Base-by-base conservation (phyloP, 1,284 basidiomycete genomes). In the Tremellales sp. region DNA sequence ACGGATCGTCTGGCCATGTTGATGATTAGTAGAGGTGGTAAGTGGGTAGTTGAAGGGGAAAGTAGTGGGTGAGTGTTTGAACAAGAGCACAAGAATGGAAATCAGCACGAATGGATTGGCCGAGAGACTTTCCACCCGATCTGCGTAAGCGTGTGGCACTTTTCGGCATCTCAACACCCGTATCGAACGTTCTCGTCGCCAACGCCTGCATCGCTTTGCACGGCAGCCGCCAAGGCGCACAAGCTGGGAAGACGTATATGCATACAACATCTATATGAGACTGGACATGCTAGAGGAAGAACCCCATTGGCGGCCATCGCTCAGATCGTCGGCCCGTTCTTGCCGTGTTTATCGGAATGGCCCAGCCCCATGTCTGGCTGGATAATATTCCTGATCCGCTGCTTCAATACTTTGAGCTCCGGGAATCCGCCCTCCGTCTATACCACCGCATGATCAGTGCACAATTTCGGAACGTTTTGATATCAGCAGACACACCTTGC, bases 391-490 rank as follows among this genome's bases (percentile, higher is more conserved):
- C 90, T 79, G 50, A 94, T 81, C 39, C 85, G 78, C 70, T 93
- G 90, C 74, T 94, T 94, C 84, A 93, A 61, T 12, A 66, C 47
- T 42, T 73, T 70, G 41, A 70, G 56, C 44, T 94, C 91, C 0
- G 91, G 91, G 64, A 95, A 95, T 0, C 87, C 85, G 25, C 87
- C 87, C 67, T 92, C 86, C n/a, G 80, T 73, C 66, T 92, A 87
- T 38, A 87, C n/a, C n/a, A n/a, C n/a, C n/a, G n/a, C n/a, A n/a
- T n/a, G n/a, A n/a, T n/a, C n/a, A n/a, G n/a, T n/a, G n/a, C n/a
- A n/a, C n/a, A n/a, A 68, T 36, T 65, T 36, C 10, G 34, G 34
- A 16, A 42, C 40, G 7, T 14, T 32, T 24, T 40, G 12, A 43
- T 44, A 24, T 46, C 43, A 50, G 43, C 48, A 26, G 27, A 54